Evolutionary conservation across 768 basidiomycete species (phyloP), one percentile per base, ranked within the genome.

Genomic region (Paxillus involutus): DNA sequence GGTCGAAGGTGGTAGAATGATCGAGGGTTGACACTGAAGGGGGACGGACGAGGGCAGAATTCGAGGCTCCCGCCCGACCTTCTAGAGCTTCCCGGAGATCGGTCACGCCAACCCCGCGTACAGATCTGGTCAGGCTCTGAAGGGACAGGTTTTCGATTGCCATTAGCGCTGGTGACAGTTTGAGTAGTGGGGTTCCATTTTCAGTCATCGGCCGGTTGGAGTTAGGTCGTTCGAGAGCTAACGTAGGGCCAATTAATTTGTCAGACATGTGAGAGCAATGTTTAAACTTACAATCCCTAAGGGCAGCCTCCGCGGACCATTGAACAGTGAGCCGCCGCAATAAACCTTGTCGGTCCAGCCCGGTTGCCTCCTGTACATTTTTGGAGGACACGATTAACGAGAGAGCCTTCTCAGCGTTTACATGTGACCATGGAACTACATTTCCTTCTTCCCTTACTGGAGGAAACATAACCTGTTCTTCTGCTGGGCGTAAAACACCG

Each of bases 71-170:
- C 60, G 82, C 84, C 39, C 91, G 83, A 19, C 91, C 91, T 73
- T 93, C 91, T 4, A 97, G 73, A 4, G 94, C 94, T 60, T 94
- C 93, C 49, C 93, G 80, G 32, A 97, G 77, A 65, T 95, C 93
- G 1, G 83, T 85, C 21, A 96, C 93, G 21, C 94, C 94, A 14
- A 96, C 85, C 0, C 88, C 87, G 54, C 88, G 81, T 3, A 83
- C 82, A 4, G 90, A 89, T 52, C 90, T 81, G 17, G 88, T 81
- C 52, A 96, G 72, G 63, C 91, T 93, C 66, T 91, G 89, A 52
- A 93, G 76, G 6, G 94, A 96, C 33, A 91, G 76, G 67, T 96
- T 96, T 62, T 94, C 90, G 49, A 91, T 89, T 59, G 90, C 86
- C 91, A 94, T 96, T 57, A 96, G 75, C 14, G 88, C 85, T 33